Evolutionary conservation across 306 rosid species (phyloP), one percentile per base, ranked within the genome.

Genomic region (Pyrus betulifolia): DNA sequence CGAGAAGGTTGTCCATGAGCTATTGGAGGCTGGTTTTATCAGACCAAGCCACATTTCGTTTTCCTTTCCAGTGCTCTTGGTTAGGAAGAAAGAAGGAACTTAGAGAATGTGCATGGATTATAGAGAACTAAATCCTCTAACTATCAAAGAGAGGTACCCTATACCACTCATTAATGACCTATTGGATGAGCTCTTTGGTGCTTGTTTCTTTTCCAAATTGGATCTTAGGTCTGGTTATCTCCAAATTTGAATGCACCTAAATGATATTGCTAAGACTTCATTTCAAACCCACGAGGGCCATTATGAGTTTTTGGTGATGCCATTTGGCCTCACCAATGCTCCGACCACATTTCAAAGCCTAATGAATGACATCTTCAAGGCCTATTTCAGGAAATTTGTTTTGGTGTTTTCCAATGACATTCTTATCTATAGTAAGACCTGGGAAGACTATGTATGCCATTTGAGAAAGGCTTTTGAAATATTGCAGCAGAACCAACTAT

Each of bases 371-470:
- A 44, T 44, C 14, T 11, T 11, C 15, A 44, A 44, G 15, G 49
- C 49, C 15, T 3, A 44, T 52, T 6, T 49, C 4, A 17, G 9
- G 1, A 67, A 67, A 22, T 52, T 19, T 23, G n/a, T 68, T 1
- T 22, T 76, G n/a, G 57, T 67, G 19, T 76, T 67, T 33, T 67
- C 58, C 8, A 21, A 54, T 54, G 73, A 67, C 40, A 76, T 65
- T 49, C 35, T 66, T 9, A 23, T 74, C 0, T 75, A 75, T 30
- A 54, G 66, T 4, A 28, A 8, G n/a, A 7, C 52, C 0, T 31
- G 2, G 51, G 17, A 30, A 3, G 28, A 28, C 8, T 67, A 72
- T 57, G 4, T 72, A 15, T 0, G 11, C 19, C 76, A 72, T 19
- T 22, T 72, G 23, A 1, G 13, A 3, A 8, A 13, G 18, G 33